Conservation (phyloP, 2,329 filamentous ascomycete genomes). For the Lasiodiplodia citricola region DNA sequence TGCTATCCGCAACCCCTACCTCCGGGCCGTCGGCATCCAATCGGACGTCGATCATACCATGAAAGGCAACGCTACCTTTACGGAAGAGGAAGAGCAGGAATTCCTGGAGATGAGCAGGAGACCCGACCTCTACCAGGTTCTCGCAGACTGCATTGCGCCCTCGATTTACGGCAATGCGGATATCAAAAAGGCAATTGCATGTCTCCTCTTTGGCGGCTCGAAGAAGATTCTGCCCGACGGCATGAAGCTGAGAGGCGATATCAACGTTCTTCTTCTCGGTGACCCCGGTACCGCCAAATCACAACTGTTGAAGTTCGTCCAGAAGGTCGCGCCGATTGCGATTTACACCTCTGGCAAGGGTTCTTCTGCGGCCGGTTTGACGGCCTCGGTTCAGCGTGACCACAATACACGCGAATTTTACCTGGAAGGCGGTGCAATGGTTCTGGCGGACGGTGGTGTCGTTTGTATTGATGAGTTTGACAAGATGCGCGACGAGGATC, state of each 20-base stretch:
- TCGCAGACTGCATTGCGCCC: slow-evolving; percentile 91
- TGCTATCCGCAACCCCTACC: slow-evolving; percentile 92
- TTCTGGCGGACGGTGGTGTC: slow-evolving; percentile 93
- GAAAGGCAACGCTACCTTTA: slow-evolving; percentile 82
- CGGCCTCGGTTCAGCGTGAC: slow-evolving; percentile 92
- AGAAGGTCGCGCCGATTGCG: slow-evolving; percentile 94
- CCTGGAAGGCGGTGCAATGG: slow-evolving; percentile 90
- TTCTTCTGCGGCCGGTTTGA: slow-evolving; percentile 95
- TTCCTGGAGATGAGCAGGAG: slow-evolving; percentile 89
- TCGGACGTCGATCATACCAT: slow-evolving; percentile 88
- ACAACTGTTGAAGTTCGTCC: slow-evolving; percentile 94
- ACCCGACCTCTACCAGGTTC: slow-evolving; percentile 88
- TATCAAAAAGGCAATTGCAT: slow-evolving; percentile 97
- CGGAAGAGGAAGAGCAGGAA: slow-evolving; percentile 96
- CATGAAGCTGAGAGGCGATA: slow-evolving; percentile 96
- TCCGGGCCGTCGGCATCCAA: slow-evolving; percentile 90
- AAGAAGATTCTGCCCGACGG: slow-evolving; percentile 98
- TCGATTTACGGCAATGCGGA: slow-evolving; percentile 96
- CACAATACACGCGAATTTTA: slow-evolving; percentile 98
- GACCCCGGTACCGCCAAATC: slow-evolving; percentile 98
- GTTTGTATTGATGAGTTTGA: slow-evolving; percentile 97
- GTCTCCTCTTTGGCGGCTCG: slow-evolving; percentile 88
- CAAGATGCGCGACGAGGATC: slow-evolving; percentile 99
- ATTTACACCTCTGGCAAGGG: slow-evolving; percentile 98
- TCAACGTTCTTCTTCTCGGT: slow-evolving; percentile 94